phyloP scores from a whole-genome alignment of 2,329 filamentous ascomycete species.

The Colletotrichum sp. region DNA sequence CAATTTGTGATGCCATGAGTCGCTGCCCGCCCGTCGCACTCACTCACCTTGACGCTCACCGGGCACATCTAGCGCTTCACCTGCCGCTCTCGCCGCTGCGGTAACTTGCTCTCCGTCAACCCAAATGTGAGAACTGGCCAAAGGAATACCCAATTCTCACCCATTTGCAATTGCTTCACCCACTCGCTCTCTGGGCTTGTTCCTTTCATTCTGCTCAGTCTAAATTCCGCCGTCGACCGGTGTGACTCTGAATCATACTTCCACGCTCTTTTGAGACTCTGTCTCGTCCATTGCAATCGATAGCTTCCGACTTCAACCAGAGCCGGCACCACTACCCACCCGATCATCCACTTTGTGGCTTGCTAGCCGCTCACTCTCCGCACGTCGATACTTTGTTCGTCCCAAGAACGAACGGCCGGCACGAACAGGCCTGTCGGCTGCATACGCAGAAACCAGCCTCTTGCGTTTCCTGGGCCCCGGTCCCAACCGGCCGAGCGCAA shows the following conservation, averaged over 20 bases:
- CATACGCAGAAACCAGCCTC: slow-evolving; percentile 17
- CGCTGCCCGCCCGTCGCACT: not conserved
- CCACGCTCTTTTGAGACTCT: not conserved
- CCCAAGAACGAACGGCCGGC: slow-evolving; percentile 13
- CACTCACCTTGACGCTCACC: slow-evolving; percentile 8
- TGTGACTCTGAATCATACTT: not conserved
- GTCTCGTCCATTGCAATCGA: not conserved
- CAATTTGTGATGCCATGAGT: slow-evolving; percentile 12
- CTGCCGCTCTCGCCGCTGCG: not conserved
- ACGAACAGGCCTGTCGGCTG: slow-evolving; percentile 5
- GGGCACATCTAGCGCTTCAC: not conserved
- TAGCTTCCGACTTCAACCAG: not conserved
- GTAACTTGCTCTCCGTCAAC: not conserved
- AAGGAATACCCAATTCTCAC: not conserved
- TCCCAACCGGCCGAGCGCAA: slow-evolving; percentile 28
- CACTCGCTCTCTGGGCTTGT: not conserved
- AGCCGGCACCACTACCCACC: not conserved
- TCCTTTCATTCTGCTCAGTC: not conserved
- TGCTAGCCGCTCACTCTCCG: not conserved
- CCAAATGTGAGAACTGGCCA: not conserved
- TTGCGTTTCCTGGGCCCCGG: slow-evolving; percentile 25
- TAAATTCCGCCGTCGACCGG: not conserved
- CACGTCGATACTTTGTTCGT: slow-evolving; percentile 11
- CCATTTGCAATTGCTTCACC: not conserved
- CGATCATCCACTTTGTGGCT: not conserved